Conservation (phyloP, 306 rosid species). For the Cucumis hystrix region DNA sequence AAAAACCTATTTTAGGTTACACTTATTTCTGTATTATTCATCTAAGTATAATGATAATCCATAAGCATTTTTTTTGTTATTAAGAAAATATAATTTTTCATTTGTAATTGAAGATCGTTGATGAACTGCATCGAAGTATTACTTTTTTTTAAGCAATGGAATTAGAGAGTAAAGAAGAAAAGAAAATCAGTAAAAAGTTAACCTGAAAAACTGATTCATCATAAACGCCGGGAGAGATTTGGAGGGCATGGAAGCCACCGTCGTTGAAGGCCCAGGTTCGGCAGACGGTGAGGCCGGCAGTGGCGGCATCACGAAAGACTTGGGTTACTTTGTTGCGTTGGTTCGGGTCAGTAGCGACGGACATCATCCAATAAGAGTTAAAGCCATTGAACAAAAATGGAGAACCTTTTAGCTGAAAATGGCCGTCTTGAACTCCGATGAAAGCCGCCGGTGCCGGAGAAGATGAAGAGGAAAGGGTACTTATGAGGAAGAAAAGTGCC, state of each 20-base stretch:
- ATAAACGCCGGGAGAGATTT: slow-evolving; percentile 73
- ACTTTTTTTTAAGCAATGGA: too few relatives aligned
- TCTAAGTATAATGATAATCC: too few relatives aligned
- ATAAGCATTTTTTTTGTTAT: too few relatives aligned
- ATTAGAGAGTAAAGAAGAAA: too few relatives aligned
- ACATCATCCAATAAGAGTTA: slow-evolving; percentile 90
- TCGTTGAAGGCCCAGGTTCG: slow-evolving; percentile 93
- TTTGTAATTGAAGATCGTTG: too few relatives aligned
- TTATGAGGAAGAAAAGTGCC: background rate
- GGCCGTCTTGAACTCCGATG: background rate
- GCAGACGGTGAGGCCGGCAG: slow-evolving; percentile 45
- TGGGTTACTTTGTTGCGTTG: slow-evolving; percentile 58
- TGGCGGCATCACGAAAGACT: slow-evolving; percentile 43
- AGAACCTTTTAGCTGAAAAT: slow-evolving; percentile 34
- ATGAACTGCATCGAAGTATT: too few relatives aligned
- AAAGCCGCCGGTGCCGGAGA: background rate
- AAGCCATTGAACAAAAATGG: slow-evolving; percentile 70
- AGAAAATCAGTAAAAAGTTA: background rate
- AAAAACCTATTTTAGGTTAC: too few relatives aligned
- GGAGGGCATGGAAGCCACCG: slow-evolving; percentile 54
- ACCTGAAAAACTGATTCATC: slow-evolving; percentile 72
- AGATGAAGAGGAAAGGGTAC: background rate
- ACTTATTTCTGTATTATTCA: too few relatives aligned
- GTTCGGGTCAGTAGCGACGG: slow-evolving; percentile 50
- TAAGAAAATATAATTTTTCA: too few relatives aligned